Conservation (phyloP, 169 alveolate species). For the Plasmodium sp. region DNA sequence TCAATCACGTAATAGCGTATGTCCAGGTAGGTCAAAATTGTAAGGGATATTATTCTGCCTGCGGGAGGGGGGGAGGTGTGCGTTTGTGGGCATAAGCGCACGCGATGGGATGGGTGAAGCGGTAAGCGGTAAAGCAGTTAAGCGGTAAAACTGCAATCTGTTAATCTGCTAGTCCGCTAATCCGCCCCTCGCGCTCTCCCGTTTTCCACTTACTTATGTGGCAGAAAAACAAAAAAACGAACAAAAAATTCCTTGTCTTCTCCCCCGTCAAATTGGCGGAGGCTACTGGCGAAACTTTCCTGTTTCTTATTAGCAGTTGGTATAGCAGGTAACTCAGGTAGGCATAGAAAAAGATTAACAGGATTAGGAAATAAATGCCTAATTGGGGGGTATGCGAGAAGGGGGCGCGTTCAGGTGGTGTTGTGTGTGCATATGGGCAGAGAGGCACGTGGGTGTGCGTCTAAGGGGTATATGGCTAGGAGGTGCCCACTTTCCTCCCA, state of each 20-base stretch:
- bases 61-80: neutral
- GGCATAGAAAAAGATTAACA: slow-evolving; percentile 18
- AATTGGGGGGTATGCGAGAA: neutral
- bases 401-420: neutral
- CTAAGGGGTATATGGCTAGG: neutral
- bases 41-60: slow-evolving; percentile 43
- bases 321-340: slow-evolving; percentile 32
- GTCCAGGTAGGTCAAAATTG: slow-evolving; percentile 21
- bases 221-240: slow-evolving; percentile 46
- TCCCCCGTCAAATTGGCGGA: slow-evolving; percentile 75
- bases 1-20: slow-evolving; percentile 27
- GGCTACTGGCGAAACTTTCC: slow-evolving; percentile 18
- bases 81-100: neutral
- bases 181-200: neutral
- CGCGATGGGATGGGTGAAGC: neutral
- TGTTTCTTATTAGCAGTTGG: slow-evolving; percentile 37
- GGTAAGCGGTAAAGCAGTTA: neutral
- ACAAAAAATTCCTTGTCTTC: slow-evolving; percentile 44
- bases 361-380: slow-evolving; percentile 47
- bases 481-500: neutral
- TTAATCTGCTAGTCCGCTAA: neutral
- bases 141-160: neutral
- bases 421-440: neutral
- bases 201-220: slow-evolving; percentile 35
- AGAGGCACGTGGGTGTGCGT: neutral